Conservation (phyloP, 768 basidiomycete genomes). For the Glaciozyma antarctica region DNA sequence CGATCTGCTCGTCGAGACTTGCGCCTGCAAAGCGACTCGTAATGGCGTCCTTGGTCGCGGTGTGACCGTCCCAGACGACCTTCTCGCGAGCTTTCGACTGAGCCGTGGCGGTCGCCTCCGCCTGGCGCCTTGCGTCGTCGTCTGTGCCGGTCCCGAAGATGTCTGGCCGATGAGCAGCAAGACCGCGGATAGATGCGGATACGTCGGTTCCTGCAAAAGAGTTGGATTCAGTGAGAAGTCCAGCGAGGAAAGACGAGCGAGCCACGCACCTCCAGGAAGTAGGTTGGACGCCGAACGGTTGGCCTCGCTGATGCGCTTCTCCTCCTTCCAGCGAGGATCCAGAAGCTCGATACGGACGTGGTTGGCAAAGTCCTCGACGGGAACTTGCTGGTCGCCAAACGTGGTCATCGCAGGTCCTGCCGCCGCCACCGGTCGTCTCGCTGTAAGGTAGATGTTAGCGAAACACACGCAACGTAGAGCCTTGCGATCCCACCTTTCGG, state of each 20-base stretch:
- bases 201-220: slow-evolving; percentile 70
- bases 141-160: slow-evolving; percentile 91
- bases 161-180: slow-evolving; percentile 92
- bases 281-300: slow-evolving; percentile 57
- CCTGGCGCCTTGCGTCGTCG: slow-evolving; percentile 54
- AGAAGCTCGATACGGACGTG: slow-evolving; percentile 97
- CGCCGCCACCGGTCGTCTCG: slow-evolving; percentile 37
- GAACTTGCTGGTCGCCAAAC: slow-evolving; percentile 91
- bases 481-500: slow-evolving; percentile 61
- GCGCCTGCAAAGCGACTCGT: slow-evolving; percentile 86
- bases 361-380: slow-evolving; percentile 89
- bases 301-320: slow-evolving; percentile 76
- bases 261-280: slow-evolving; percentile 38
- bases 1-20: slow-evolving; percentile 96
- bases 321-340: slow-evolving; percentile 96
- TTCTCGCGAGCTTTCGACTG: slow-evolving; percentile 82
- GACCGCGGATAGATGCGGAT: slow-evolving; percentile 78
- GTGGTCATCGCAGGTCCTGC: slow-evolving; percentile 52
- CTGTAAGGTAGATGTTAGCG: slow-evolving; percentile 14
- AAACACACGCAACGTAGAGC: not conserved
- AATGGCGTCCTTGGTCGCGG: slow-evolving; percentile 81
- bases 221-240: not conserved
- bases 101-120: slow-evolving; percentile 76
- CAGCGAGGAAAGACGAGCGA: not conserved
- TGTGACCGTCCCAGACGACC: slow-evolving; percentile 98